Base-by-base conservation (phyloP, 2,329 filamentous ascomycete species). In the Stagonosporopsis cucurbitacearum region DNA sequence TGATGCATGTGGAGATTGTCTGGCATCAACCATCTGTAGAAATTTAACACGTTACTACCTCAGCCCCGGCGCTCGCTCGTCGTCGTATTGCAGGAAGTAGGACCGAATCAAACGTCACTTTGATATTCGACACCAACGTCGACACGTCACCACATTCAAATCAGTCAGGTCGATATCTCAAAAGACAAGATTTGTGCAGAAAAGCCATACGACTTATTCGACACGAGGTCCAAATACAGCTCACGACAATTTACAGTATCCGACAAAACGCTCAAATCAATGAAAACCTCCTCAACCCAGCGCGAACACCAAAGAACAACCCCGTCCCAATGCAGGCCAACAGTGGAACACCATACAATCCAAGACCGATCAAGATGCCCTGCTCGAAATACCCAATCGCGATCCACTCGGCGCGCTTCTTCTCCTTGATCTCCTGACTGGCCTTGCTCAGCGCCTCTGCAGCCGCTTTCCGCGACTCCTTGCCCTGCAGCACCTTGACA, bases 311-410 rank as follows among this genome's bases (percentile, higher is more conserved):
- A 62, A 61, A 70, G 39, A 66, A 71, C 2, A 70, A 20, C 23
- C 58, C 50, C 19, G 66, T 66, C 0, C 68, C 66, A 41, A 75
- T 37, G 43, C 68, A 69, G 8, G 64, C 58, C 42, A 74, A n/a
- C 6, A 74, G 12, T 13, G 72, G 72, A 20, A 73, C 56, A 6
- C 67, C 71, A 47, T 66, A 73, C 17, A 78, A 28, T 0, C 72
- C 72, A 43, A 77, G 50, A 2, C 75, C 76, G 23, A 76, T 70
- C 28, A 63, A 70, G 53, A 60, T 73, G 45, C 60, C 75, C 60
- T 65, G 74, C 65, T 59, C 69, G 26, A 72, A 72, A 37, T 64
- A 71, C 0, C 68, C 69, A 40, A 67, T 59, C 1, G 70, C 66
- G 36, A 70, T 69, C 54, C 59, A 68, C 15, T 74, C 68, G 17